Conservation (phyloP, 805 yeast species). For the Metschnikowia shivogae region DNA sequence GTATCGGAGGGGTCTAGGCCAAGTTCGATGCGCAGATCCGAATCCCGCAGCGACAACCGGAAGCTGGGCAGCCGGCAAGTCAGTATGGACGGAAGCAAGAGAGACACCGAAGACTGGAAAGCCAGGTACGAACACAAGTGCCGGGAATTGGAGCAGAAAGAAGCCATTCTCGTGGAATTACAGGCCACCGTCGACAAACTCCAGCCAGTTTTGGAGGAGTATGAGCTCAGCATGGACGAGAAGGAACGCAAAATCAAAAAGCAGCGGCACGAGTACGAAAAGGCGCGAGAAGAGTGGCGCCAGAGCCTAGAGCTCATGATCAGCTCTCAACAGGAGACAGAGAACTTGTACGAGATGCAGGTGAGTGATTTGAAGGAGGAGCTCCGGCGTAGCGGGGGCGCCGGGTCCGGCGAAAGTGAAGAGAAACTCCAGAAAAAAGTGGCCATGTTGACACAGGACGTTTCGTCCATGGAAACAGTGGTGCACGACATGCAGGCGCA, state of each 20-base stretch:
- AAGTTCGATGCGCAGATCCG: not conserved
- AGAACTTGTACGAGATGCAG: constrained; percentile 43
- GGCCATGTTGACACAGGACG: constrained; percentile 15
- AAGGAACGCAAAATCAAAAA: constrained; percentile 46
- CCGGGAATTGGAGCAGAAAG: constrained; percentile 39
- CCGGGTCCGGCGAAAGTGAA: not conserved
- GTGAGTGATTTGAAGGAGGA: constrained; percentile 33
- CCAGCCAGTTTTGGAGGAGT: constrained; percentile 45
- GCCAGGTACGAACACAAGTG: constrained; percentile 9
- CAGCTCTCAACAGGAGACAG: constrained; percentile 53
- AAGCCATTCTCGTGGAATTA: constrained; percentile 44
- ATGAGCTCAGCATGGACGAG: constrained; percentile 39
- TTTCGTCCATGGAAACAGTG: constrained; percentile 14
- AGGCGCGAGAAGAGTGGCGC: constrained; percentile 55
- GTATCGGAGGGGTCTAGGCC: not conserved
- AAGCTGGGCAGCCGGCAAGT: not conserved
- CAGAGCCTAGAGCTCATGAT: constrained; percentile 55
- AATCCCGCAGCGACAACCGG: not conserved
- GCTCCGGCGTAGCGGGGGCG: not conserved
- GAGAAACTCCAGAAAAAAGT: constrained; percentile 11
- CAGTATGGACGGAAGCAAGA: not conserved
- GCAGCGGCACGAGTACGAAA: constrained; percentile 46
- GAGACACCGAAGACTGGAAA: constrained; percentile 6
- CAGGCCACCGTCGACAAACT: constrained; percentile 46
- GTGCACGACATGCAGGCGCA: constrained; percentile 14